phyloP scores from a whole-genome alignment of 2,329 filamentous ascomycete species.

The Hymenoscyphus fructigenus region DNA sequence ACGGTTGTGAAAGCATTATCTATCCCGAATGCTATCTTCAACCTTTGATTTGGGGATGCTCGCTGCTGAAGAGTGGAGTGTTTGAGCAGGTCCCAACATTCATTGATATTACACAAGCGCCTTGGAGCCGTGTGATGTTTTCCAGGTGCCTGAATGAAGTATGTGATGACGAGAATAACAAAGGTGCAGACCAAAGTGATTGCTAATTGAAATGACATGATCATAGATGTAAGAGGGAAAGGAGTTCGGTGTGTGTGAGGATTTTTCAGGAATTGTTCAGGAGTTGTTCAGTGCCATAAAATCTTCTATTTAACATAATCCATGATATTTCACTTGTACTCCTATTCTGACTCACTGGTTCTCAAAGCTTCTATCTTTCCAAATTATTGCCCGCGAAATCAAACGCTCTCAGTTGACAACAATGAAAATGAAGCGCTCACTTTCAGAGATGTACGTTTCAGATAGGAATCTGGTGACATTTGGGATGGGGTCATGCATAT shows the following conservation, averaged over 20 bases:
- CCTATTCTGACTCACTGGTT: too few relatives aligned
- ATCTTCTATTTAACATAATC: too few relatives aligned
- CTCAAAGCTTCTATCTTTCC: too few relatives aligned
- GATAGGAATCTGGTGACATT: too few relatives aligned
- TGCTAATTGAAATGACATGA: background rate
- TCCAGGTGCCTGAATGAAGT: background rate
- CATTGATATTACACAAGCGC: too few relatives aligned
- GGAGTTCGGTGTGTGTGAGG: background rate
- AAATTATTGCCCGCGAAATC: too few relatives aligned
- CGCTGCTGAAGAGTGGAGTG: constrained; percentile 9
- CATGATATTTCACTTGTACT: too few relatives aligned
- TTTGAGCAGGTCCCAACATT: background rate
- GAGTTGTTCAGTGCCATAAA: background rate
- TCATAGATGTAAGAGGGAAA: background rate
- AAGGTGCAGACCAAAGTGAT: background rate
- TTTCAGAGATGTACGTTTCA: too few relatives aligned
- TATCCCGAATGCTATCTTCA: constrained; percentile 19
- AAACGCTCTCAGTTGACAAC: too few relatives aligned
- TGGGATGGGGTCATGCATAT: too few relatives aligned
- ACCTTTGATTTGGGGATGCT: constrained; percentile 18
- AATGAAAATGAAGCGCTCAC: too few relatives aligned
- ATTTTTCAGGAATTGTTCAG: too few relatives aligned
- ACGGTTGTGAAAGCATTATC: constrained; percentile 24
- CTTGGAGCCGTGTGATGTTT: background rate
- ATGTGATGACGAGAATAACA: background rate